Percentiles rank a stretch among this genome's conserved stretches.
Evolutionary conservation across 176 grass and related monocot species (phyloP).

Genomic region (Oryza brachyantha): DNA sequence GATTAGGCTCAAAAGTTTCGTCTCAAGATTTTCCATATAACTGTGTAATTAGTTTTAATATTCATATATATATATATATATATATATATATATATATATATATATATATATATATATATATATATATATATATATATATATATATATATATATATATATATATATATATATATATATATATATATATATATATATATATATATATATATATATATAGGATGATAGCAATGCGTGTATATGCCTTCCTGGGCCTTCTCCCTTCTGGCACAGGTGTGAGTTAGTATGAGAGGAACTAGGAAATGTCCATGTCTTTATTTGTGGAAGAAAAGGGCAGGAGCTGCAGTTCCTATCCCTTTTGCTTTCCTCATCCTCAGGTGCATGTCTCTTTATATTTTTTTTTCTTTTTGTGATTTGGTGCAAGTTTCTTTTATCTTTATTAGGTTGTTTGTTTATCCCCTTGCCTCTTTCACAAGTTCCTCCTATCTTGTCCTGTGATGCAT

Average conservation of each 20-base stretch:
- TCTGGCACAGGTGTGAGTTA: slow-evolving; percentile 13
- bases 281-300: slow-evolving; percentile 28
- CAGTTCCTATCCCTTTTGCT: not conserved
- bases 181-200: too few species aligned
- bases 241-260: not conserved
- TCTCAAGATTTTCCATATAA: too few species aligned
- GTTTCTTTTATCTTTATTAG: not conserved
- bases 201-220: slow-evolving; percentile 26
- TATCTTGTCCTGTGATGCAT: not conserved
- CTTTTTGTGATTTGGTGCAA: not conserved
- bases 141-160: too few species aligned
- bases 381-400: too few species aligned
- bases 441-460: slow-evolving; percentile 3
- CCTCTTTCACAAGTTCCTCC: slow-evolving; percentile 4
- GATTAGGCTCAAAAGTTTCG: too few species aligned
- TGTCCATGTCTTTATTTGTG: slow-evolving; percentile 18
- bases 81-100: too few species aligned
- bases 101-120: too few species aligned
- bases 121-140: too few species aligned
- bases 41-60: too few species aligned
- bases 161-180: too few species aligned
- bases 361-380: not conserved
- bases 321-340: not conserved
- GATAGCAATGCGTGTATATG: not conserved
- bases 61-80: too few species aligned